phyloP scores from a whole-genome alignment of 352 stramenopile genomes.

The Pythium insidiosum region DNA sequence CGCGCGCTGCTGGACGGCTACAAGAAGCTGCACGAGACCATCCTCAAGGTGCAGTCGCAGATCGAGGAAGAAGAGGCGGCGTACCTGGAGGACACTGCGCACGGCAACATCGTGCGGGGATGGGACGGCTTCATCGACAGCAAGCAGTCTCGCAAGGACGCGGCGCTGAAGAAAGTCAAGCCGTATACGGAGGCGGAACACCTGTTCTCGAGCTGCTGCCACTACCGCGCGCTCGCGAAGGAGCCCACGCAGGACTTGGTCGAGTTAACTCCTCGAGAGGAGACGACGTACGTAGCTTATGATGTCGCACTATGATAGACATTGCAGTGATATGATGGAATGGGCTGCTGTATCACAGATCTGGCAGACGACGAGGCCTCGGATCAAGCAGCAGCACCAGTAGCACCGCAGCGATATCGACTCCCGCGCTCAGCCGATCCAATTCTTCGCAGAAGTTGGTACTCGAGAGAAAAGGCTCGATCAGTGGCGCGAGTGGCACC shows the following conservation, averaged over 20 bases:
- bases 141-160: constrained; percentile 71
- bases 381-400: background rate
- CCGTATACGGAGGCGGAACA: constrained; percentile 73
- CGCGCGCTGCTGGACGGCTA: constrained; percentile 60
- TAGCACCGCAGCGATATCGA: background rate
- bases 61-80: constrained; percentile 71
- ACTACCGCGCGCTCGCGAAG: constrained; percentile 39
- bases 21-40: constrained; percentile 57
- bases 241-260: constrained; percentile 50
- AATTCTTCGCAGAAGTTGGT: constrained; percentile 2
- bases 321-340: too few relatives aligned
- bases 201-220: constrained; percentile 72
- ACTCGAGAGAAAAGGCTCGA: constrained; percentile 13
- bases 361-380: too few relatives aligned
- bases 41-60: constrained; percentile 60
- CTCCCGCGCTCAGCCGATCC: background rate
- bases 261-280: constrained; percentile 29
- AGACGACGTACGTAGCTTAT: constrained; percentile 2
- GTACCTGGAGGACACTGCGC: constrained; percentile 77
- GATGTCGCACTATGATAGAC: too few relatives aligned
- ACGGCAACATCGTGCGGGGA: constrained; percentile 84
- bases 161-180: constrained; percentile 68
- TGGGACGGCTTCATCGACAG: constrained; percentile 85
- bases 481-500: constrained; percentile 4
- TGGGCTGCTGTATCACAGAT: too few relatives aligned